phyloP scores from a whole-genome alignment of 768 basidiomycete species.

The Suillus subalutaceus region DNA sequence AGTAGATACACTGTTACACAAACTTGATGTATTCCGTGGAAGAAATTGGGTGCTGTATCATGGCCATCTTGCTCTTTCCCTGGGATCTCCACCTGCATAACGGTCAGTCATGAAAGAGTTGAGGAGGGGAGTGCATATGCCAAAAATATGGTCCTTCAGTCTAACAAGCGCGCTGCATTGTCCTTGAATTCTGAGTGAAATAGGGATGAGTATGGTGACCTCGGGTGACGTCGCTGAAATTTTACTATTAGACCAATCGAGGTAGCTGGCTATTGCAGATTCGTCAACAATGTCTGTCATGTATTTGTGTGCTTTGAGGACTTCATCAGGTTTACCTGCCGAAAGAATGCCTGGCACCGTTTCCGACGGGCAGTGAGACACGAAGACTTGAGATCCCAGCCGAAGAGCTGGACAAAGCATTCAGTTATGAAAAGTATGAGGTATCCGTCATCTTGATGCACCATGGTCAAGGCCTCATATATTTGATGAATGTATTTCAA shows the following conservation, averaged over 20 bases:
- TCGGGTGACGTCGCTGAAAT: not conserved
- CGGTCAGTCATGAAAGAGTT: too few relatives aligned
- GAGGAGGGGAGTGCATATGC: too few relatives aligned
- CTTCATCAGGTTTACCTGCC: not conserved
- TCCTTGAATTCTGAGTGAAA: not conserved
- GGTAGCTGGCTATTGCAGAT: not conserved
- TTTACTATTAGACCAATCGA: not conserved
- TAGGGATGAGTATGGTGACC: not conserved
- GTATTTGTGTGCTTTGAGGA: not conserved
- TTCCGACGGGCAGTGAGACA: too few relatives aligned
- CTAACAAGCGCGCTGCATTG: not conserved
- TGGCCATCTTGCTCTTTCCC: not conserved
- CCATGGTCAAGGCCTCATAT: too few relatives aligned
- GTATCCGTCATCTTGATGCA: too few relatives aligned
- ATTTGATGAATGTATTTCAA: too few relatives aligned
- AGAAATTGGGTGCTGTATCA: not conserved
- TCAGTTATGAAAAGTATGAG: too few relatives aligned
- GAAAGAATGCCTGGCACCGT: not conserved
- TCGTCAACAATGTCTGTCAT: not conserved
- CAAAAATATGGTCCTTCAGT: too few relatives aligned
- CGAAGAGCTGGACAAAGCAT: too few relatives aligned
- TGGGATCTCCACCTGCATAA: not conserved
- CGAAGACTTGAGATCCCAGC: too few relatives aligned
- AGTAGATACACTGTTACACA: too few relatives aligned
- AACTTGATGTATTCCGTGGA: not conserved